Base-by-base conservation (phyloP, 192 early-diverging fungal species). In the Podila epicladia region DNA sequence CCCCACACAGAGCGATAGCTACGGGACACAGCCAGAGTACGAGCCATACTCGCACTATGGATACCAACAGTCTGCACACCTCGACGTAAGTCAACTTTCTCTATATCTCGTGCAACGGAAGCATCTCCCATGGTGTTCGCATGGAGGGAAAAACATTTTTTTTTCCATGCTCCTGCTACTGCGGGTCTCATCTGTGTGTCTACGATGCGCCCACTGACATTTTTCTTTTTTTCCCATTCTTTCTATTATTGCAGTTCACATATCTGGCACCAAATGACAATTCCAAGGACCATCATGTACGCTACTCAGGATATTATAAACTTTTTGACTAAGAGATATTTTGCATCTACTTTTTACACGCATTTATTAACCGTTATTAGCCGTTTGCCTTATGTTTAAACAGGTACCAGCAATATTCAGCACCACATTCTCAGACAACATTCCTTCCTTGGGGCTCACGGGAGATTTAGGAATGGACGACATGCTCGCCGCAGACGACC, bases 21-120 rank as follows among this genome's bases (percentile, higher is more conserved):
- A 67, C 69, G 55, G 69, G 53, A 67, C 75, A 63, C 64, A 48
- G 20, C 49, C 69, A 13, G 75, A 78, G 62, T 63, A 67, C 32
- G 75, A 78, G 59, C 58, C 75, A 49, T 71, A 67, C 49, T 78
- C 75, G 19, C 75, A 78, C 64, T 78, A 71, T 71, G 33, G 64
- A 26, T 78, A 62, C 31, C 75, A 75, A 35, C 51, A 68, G 37
- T 67, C 75, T 9, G 38, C 64, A 11, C 75, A 78, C 28, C 64
- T 78, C 26, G 75, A 78, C 49, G 75, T 78, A 78, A 67, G 75
- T 78, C 53, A 4, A 0, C 55, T 29, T 2, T 45, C n/a, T 17
- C 0, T 41, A 19, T 11, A 19, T 11, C 41, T 17, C 11, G 29
- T 33, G 24, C 59, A 41, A 45, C 9, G n/a, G 37, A 64, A 41